phyloP scores from a whole-genome alignment of 192 early-diverging fungal species.

The Coemansia sp. region DNA sequence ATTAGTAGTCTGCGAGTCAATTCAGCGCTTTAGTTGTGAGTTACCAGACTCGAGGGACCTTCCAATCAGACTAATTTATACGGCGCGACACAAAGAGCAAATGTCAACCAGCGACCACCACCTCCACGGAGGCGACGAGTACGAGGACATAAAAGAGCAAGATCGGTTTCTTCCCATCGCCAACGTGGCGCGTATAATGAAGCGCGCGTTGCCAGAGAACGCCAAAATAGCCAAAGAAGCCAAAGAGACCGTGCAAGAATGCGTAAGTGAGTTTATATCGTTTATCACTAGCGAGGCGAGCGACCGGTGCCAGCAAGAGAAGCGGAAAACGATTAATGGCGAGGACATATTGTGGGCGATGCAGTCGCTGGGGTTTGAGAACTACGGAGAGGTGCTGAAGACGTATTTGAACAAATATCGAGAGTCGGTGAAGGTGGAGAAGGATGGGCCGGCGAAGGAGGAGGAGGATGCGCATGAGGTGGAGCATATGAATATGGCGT shows the following conservation, averaged over 20 bases:
- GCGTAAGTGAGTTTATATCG: conserved; percentile 97
- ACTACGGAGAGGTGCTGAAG: conserved; percentile 88
- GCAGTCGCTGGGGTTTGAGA: conserved; percentile 97
- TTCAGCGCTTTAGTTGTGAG: background rate
- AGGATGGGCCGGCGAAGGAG: conserved; percentile 37
- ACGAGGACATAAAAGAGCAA: conserved; percentile 86
- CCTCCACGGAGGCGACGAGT: conserved; percentile 31
- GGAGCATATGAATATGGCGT: conserved; percentile 28
- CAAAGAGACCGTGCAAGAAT: conserved; percentile 95
- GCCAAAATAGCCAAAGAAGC: conserved; percentile 99
- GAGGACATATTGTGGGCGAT: conserved; percentile 99
- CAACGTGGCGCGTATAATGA: conserved; percentile 97
- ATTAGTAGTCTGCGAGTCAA: background rate
- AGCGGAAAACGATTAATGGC: conserved; percentile 97
- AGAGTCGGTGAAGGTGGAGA: conserved; percentile 59
- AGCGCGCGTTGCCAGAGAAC: conserved; percentile 92
- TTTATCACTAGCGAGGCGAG: conserved; percentile 98
- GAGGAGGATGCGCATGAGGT: conserved; percentile 21
- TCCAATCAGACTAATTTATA: background rate
- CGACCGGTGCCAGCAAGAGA: conserved; percentile 91
- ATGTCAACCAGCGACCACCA: conserved; percentile 46
- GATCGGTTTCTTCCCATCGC: conserved; percentile 96
- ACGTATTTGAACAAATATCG: conserved; percentile 87
- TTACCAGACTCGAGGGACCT: too few species aligned
- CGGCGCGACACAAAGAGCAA: background rate